phyloP scores from a whole-genome alignment of 2,329 filamentous ascomycete species.

The Rhynchosporium secalis region DNA sequence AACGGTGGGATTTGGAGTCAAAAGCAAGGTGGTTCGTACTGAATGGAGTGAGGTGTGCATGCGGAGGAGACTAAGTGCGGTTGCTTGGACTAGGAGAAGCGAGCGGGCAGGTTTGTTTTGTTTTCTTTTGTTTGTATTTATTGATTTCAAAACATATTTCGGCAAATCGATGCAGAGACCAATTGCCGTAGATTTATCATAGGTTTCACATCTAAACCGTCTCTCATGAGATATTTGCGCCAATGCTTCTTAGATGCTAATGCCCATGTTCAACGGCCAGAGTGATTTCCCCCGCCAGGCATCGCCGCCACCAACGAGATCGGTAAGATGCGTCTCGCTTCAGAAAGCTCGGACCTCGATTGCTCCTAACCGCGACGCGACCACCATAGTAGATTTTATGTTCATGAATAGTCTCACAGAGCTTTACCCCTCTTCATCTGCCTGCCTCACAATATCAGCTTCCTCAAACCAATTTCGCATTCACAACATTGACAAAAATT shows the following conservation, averaged over 20 bases:
- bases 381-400: not conserved
- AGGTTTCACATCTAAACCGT: too few species aligned
- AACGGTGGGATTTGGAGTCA: not conserved
- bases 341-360: not conserved
- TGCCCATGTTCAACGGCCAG: not conserved
- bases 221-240: not conserved
- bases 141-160: not conserved
- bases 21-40: not conserved
- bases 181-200: not conserved
- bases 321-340: constrained; percentile 8
- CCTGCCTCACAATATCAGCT: constrained; percentile 1
- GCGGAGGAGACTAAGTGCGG: not conserved
- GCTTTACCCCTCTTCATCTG: not conserved
- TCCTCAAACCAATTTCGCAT: not conserved
- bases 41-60: not conserved
- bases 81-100: not conserved
- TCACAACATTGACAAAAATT: not conserved
- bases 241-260: not conserved
- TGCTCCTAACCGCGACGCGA: not conserved
- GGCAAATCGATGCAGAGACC: not conserved
- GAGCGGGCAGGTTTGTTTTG: constrained; percentile 1
- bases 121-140: not conserved
- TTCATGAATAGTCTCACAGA: not conserved
- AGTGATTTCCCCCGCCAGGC: not conserved
- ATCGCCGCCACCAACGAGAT: not conserved